Evolutionary conservation across 1,284 basidiomycete species (phyloP).

Genomic region (Apiotrichum gracile): DNA sequence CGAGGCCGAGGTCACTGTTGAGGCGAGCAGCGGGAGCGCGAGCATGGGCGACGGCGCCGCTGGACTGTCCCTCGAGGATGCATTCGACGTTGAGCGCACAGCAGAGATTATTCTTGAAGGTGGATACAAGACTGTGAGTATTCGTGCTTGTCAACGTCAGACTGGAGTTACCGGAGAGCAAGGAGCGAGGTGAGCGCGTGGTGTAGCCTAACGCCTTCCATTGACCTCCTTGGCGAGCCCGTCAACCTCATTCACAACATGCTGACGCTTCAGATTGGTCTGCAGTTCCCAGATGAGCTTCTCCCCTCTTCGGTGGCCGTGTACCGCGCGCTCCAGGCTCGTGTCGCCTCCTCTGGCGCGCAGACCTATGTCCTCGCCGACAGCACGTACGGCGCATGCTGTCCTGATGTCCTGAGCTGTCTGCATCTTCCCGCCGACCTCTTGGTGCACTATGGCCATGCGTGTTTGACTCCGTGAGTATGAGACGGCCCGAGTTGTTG

Average conservation of each 20-base stretch:
- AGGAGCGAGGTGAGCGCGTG: background rate
- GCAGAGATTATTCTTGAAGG: slow-evolving; percentile 41
- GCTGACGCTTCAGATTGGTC: slow-evolving; percentile 58
- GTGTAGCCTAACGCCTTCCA: background rate
- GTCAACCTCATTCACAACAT: too few relatives aligned
- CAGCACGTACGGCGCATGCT: slow-evolving; percentile 96
- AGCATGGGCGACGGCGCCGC: slow-evolving; percentile 31
- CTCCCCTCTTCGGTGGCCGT: slow-evolving; percentile 81
- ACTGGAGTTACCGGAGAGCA: too few relatives aligned
- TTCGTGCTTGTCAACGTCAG: too few relatives aligned
- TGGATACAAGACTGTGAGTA: slow-evolving; percentile 46
- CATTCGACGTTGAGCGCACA: slow-evolving; percentile 47
- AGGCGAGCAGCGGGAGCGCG: slow-evolving; percentile 19
- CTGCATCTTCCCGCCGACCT: slow-evolving; percentile 89
- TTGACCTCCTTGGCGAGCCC: too few relatives aligned
- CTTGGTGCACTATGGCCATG: slow-evolving; percentile 93
- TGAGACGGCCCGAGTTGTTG: too few relatives aligned
- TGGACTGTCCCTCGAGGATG: slow-evolving; percentile 34
- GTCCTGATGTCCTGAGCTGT: slow-evolving; percentile 93
- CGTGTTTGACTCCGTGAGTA: slow-evolving; percentile 67
- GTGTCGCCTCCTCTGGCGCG: slow-evolving; percentile 48
- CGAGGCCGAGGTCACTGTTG: slow-evolving; percentile 26
- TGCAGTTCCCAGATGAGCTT: slow-evolving; percentile 95
- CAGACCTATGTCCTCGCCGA: slow-evolving; percentile 88
- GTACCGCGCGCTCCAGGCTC: slow-evolving; percentile 62